Evolutionary conservation across 495 filamentous ascomycete species (phyloP).

Genomic region (Neurospora hispaniola): DNA sequence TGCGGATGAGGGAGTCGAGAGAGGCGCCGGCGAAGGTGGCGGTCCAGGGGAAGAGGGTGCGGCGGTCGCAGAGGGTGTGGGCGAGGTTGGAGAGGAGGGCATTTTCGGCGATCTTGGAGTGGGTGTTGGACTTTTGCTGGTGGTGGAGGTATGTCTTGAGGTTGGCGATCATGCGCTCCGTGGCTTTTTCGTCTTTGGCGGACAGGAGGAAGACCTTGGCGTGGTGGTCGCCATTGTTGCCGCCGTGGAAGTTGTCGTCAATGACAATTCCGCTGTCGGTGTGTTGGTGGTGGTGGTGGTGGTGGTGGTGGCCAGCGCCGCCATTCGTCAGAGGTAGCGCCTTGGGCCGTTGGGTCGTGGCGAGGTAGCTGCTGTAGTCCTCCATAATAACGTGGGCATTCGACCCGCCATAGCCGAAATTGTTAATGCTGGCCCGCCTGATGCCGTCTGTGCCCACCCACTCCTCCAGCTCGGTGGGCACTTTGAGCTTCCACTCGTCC

Average conservation of each 20-base stretch:
- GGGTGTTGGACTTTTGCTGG: background rate
- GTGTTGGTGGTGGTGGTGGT: background rate
- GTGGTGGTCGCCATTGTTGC: background rate
- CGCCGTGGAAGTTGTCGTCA: background rate
- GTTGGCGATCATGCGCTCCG: constrained; percentile 11
- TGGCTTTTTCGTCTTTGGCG: constrained; percentile 17
- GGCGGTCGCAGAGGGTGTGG: constrained; percentile 22
- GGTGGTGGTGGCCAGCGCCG: too few species aligned
- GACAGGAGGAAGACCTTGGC: constrained; percentile 13
- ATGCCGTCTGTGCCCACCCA: constrained; percentile 11
- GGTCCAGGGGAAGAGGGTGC: constrained; percentile 22
- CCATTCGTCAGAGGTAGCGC: background rate
- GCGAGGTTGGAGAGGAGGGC: constrained; percentile 21
- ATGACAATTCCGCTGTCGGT: background rate
- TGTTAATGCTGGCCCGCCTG: constrained; percentile 14
- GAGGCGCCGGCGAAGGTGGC: constrained; percentile 7
- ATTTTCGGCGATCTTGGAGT: constrained; percentile 4
- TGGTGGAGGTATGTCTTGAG: constrained; percentile 10
- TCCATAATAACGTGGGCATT: constrained; percentile 20
- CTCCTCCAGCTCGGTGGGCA: constrained; percentile 12
- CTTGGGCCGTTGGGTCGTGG: background rate
- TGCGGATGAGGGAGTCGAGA: constrained; percentile 8
- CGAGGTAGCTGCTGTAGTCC: background rate
- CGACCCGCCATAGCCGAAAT: constrained; percentile 18
- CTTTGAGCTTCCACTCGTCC: constrained; percentile 28